Conservation (phyloP, 2,329 filamentous ascomycete genomes). For the Hirsutella rhossiliensis region DNA sequence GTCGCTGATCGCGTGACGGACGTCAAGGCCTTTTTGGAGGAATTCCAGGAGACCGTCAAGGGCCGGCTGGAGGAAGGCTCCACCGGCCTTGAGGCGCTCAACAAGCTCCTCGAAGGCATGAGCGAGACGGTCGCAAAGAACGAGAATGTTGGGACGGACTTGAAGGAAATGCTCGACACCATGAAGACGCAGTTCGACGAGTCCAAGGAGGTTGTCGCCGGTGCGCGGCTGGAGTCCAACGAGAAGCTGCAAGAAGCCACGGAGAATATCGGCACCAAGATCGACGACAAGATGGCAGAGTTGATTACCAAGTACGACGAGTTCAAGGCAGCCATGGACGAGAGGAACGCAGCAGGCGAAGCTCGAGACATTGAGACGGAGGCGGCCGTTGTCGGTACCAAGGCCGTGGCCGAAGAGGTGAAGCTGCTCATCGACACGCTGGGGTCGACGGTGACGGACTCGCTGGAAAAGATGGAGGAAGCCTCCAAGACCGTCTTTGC, state of each 20-base stretch:
- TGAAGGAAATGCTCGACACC: constrained; percentile 60
- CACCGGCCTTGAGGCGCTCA: constrained; percentile 58
- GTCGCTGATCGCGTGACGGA: constrained; percentile 69
- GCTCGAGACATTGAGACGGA: constrained; percentile 62
- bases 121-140: constrained; percentile 50
- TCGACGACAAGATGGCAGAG: constrained; percentile 58
- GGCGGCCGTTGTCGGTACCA: constrained; percentile 62
- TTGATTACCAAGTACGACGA: constrained; percentile 83
- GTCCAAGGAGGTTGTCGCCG: constrained; percentile 66
- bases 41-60: constrained; percentile 66
- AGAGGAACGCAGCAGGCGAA: constrained; percentile 60
- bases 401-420: constrained; percentile 74
- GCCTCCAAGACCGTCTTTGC: constrained; percentile 80
- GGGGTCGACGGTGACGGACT: constrained; percentile 67
- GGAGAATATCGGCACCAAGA: constrained; percentile 39
- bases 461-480: constrained; percentile 75
- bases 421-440: constrained; percentile 78
- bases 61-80: constrained; percentile 66
- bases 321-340: constrained; percentile 61
- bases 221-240: constrained; percentile 71
- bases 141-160: constrained; percentile 43
- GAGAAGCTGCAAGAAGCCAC: constrained; percentile 56
- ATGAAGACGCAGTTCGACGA: constrained; percentile 84
- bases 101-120: constrained; percentile 56
- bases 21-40: constrained; percentile 64